Evolutionary conservation across 495 filamentous ascomycete genomes (phyloP).

Genomic region (Trichocladium uniseriatum): DNA sequence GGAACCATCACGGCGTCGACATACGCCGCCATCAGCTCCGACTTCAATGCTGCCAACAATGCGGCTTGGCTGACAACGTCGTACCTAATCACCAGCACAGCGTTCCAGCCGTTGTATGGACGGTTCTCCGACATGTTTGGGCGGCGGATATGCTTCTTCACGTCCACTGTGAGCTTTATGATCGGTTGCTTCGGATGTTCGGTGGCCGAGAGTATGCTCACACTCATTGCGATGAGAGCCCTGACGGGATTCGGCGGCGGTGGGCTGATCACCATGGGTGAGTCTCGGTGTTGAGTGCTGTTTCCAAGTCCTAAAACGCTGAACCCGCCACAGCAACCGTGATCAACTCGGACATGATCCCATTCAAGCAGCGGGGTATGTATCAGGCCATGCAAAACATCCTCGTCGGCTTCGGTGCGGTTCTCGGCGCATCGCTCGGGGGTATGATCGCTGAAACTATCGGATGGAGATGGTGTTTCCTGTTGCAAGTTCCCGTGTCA

Average conservation of each 20-base stretch:
- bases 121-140: slow-evolving; percentile 47
- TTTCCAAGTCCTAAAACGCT: no score
- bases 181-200: slow-evolving; percentile 42
- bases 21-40: slow-evolving; percentile 54
- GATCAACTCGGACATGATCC: slow-evolving; percentile 58
- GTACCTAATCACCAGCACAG: slow-evolving; percentile 62
- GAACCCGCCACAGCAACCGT: slow-evolving; percentile 55
- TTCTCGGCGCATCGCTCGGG: slow-evolving; percentile 41
- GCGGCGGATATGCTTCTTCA: slow-evolving; percentile 42
- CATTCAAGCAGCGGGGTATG: slow-evolving; percentile 51
- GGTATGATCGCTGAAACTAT: slow-evolving; percentile 41
- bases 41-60: slow-evolving; percentile 43
- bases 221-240: slow-evolving; percentile 37
- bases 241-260: slow-evolving; percentile 51
- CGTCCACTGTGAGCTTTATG: slow-evolving; percentile 40
- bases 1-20: slow-evolving; percentile 58
- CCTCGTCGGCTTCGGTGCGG: slow-evolving; percentile 46
- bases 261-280: slow-evolving; percentile 54
- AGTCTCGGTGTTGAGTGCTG: no score
- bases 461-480: slow-evolving; percentile 44
- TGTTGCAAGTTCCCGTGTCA: slow-evolving; percentile 45
- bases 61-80: slow-evolving; percentile 64
- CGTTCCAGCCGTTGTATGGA: slow-evolving; percentile 46
- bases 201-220: slow-evolving; percentile 31
- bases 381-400: slow-evolving; percentile 58